These are phyloP conservation scores for Xylaria sp. DNA, from an alignment of 2,329 filamentous ascomycete species.

Conservation along the genomic window DNA sequence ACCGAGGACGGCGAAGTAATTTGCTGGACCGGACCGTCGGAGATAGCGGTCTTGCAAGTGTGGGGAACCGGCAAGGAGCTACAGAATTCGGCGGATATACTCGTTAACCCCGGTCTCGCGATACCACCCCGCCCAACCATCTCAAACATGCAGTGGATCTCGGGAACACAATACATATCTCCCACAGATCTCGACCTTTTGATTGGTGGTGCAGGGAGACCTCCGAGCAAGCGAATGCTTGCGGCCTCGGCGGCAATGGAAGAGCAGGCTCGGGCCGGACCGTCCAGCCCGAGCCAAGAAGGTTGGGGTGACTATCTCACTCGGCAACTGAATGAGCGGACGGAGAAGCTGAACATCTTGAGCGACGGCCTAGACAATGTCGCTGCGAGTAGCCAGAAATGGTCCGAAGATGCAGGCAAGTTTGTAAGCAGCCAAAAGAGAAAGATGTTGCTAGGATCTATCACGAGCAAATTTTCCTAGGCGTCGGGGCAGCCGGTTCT, in stretches of 20 bases:
- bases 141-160: conserved; percentile 95
- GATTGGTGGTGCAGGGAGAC: conserved; percentile 88
- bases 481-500: not conserved
- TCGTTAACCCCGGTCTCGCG: conserved; percentile 80
- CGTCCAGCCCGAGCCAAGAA: conserved; percentile 61
- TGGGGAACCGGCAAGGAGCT: conserved; percentile 80
- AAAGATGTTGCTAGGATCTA: conserved; percentile 78
- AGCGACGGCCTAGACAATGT: conserved; percentile 87
- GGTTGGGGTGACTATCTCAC: conserved; percentile 84
- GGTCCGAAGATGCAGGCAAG: conserved; percentile 89
- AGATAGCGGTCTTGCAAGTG: conserved; percentile 83
- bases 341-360: conserved; percentile 85
- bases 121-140: conserved; percentile 90
- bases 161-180: conserved; percentile 91
- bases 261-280: conserved; percentile 61
- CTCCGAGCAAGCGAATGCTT: conserved; percentile 88
- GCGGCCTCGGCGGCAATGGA: conserved; percentile 82
- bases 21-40: conserved; percentile 88
- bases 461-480: conserved; percentile 68
- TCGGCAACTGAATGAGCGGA: conserved; percentile 87
- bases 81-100: conserved; percentile 72
- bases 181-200: conserved; percentile 88
- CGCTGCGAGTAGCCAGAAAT: conserved; percentile 82
- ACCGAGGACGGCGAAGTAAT: conserved; percentile 84
- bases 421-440: conserved; percentile 89